Base-by-base conservation (phyloP, 768 basidiomycete genomes). In the Russula sp. region DNA sequence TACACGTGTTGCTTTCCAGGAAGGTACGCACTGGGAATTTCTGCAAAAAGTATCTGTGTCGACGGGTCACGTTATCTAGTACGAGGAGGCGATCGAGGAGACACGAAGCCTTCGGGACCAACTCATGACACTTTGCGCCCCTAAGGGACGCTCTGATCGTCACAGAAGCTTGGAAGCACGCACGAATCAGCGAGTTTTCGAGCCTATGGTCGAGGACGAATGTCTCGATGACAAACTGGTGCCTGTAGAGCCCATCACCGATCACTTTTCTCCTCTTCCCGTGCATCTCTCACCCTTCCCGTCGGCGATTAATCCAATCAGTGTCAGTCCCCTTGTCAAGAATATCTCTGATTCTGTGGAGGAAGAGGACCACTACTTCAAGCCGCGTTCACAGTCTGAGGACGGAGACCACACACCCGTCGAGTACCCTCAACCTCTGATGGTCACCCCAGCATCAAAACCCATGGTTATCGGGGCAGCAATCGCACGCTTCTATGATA, bases 201-300 rank as follows among this genome's bases (percentile, higher is more conserved):
- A 66, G 56, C 63, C 64, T 5, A 56, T 55, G 59, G 46, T 60
- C 46, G 63, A 61, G 43, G 66, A 66, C n/a, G 64, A 65, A 36
- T 49, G 57, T 20, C 29, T n/a, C 34, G 57, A 54, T 39, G 58
- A 63, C 13, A 32, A 32, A n/a, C 42, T 45, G 42, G 54, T 29
- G 11, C 36, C 52, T 18, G 13, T 59, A 32, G 64, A 56, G 38
- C 42, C 56, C 34, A 36, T 55, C 18, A 42, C 45, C 18, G 60
- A 61, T 38, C 66, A 58, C 64, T 66, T 66, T 58, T 65, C 66
- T 1, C 66, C 66, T 0, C 66, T 66, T 47, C 64, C 64, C n/a
- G 36, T 60, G 42, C 63, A 66, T 47, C 64, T 66, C 64, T 66
- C 66, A 32, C 66, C 66, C 2, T 32, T 65, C 11, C 66, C 55